These are phyloP conservation scores for Gracilaria domingensis DNA, from an alignment of 23 red algal genomes.

Conservation along the genomic window DNA sequence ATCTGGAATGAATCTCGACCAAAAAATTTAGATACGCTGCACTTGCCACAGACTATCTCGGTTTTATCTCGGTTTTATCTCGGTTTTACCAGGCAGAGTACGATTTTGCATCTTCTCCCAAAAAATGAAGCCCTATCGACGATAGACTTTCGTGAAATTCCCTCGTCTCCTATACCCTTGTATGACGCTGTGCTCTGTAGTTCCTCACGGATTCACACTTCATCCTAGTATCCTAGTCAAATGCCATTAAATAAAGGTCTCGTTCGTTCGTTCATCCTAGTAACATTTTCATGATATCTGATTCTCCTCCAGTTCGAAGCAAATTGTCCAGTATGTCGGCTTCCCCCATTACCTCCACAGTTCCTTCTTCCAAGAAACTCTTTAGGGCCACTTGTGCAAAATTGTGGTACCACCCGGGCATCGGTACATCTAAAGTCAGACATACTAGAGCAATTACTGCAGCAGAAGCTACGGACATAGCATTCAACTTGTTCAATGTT, in stretches of 20 bases:
- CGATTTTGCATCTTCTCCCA: no score
- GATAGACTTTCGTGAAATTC: no score
- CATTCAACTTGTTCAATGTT: conserved; percentile 79
- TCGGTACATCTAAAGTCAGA: conserved; percentile 41
- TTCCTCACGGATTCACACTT: no score
- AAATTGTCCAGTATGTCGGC: conserved; percentile 12
- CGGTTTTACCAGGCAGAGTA: no score
- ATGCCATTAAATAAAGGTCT: no score
- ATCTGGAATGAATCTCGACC: neutral
- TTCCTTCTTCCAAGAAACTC: conserved; percentile 12
- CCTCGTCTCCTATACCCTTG: no score
- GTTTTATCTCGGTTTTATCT: no score
- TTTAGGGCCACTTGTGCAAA: conserved; percentile 27
- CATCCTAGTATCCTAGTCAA: conserved; percentile 22
- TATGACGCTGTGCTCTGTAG: no score
- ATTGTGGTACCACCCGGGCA: conserved; percentile 37
- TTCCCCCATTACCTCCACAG: conserved; percentile 7
- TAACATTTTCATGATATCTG: conserved; percentile 45
- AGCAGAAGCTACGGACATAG: conserved; percentile 40
- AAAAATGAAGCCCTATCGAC: no score
- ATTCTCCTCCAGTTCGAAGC: conserved; percentile 5
- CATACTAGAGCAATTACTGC: conserved; percentile 42
- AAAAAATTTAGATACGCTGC: no score
- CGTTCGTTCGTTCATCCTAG: no score
- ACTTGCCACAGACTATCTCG: no score